Base-by-base conservation (phyloP, 192 early-diverging fungal species). In the Spizellomyces punctatus region DNA sequence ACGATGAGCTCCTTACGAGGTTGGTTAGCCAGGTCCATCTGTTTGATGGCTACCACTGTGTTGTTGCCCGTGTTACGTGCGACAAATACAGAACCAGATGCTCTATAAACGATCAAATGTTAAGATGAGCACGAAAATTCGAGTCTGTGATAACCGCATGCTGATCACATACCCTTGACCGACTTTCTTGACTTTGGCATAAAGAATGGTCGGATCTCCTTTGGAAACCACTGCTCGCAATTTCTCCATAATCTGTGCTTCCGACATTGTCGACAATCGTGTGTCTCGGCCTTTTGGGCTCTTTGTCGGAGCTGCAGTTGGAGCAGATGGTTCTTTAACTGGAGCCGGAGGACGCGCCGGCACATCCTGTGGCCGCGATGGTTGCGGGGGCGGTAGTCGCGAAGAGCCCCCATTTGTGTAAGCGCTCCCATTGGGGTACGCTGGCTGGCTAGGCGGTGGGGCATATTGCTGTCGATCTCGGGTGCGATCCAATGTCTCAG, bases 71-170 rank as follows among this genome's bases (percentile, higher is more conserved):
- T 85, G 55, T 89, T 87, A 45, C 89, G 89, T 43, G 97, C 97
- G 69, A 95, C 89, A 81, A 95, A 99, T 50, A 99, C 97, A n/a
- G 94, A 95, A 52, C 97, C 97, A 46, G 95, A 97, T 8, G 69
- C 69, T 21, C 69, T 71, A 63, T 27, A 36, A 49, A 7, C 10
- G 21, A n/a, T 10, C 42, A 58, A 16, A 16, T 6, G 9, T 21
- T 6, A 21, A 58, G 16, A 58, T 19, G 19, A 55, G 14, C 52
- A 2, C 3, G 0, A 19, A 16, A 19, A 55, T 55, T 36, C 27
- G 27, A 36, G 0, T 36, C 3, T 36, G 27, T 3, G 3, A 36
- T 36, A 36, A 36, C 27, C 27, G 3, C 27, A 36, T 36, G 27
- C 27, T 36, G 16, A 61, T 16, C 12, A 65, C 78, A 69, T 85